Conservation (phyloP, 2,329 filamentous ascomycete species). For the Curvularia sp. region DNA sequence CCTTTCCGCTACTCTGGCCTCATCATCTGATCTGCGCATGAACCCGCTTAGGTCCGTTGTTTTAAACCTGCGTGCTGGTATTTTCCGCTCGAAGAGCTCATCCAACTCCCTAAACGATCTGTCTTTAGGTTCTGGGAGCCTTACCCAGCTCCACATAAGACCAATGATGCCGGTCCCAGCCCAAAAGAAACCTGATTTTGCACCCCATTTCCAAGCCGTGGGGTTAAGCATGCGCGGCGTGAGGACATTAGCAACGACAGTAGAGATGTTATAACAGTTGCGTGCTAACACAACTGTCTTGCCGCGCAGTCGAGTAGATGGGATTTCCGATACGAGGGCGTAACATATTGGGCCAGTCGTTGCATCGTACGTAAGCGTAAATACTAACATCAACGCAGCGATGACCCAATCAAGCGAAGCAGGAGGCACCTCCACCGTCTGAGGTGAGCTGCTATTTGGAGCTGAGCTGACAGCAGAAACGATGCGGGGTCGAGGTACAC, state of each 20-base stretch:
- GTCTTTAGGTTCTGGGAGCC: conserved; percentile 77
- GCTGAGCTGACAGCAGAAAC: neutral
- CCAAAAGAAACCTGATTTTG: conserved; percentile 86
- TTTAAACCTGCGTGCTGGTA: conserved; percentile 28
- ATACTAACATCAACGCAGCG: conserved; percentile 17
- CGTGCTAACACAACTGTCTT: conserved; percentile 87
- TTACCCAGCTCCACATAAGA: conserved; percentile 77
- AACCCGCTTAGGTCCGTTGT: neutral
- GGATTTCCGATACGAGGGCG: conserved; percentile 81
- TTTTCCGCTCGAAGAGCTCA: conserved; percentile 70
- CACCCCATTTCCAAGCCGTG: conserved; percentile 80
- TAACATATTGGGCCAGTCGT: conserved; percentile 51
- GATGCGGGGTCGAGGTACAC: conserved; percentile 52
- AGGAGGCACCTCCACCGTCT: neutral
- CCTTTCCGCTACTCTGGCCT: no score
- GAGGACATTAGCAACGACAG: conserved; percentile 79
- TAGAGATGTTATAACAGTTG: conserved; percentile 77
- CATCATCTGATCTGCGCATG: no score
- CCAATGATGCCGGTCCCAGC: conserved; percentile 76
- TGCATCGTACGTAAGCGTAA: conserved; percentile 23
- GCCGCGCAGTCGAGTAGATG: conserved; percentile 79
- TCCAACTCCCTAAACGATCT: conserved; percentile 84
- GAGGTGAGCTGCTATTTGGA: neutral
- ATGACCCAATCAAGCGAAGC: conserved; percentile 13
- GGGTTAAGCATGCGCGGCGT: conserved; percentile 61